Evolutionary conservation across 208 protist genomes (phyloP).

Genomic region (Leishmania tarentolae): DNA sequence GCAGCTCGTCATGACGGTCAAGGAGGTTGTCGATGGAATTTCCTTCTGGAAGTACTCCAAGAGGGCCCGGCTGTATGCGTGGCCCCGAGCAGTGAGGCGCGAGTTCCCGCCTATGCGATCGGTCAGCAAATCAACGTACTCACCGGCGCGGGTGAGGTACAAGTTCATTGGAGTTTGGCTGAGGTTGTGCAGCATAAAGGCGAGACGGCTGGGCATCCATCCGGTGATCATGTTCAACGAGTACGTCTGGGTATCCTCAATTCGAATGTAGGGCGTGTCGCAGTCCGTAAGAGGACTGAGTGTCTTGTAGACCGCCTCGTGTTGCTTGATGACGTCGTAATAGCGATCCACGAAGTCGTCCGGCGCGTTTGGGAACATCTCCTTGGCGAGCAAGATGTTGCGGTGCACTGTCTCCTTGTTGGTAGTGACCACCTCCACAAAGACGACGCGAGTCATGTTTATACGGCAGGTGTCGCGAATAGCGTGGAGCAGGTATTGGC

Average conservation of each 20-base stretch:
- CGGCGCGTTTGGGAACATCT: conserved; percentile 52
- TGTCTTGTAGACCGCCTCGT: conserved; percentile 76
- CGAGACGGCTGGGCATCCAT: conserved; percentile 84
- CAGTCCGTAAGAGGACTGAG: conserved; percentile 68
- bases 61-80: conserved; percentile 72
- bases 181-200: conserved; percentile 91
- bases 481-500: conserved; percentile 63
- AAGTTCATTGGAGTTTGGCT: conserved; percentile 68
- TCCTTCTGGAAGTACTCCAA: conserved; percentile 74
- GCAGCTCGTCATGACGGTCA: conserved; percentile 89
- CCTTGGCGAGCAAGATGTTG: conserved; percentile 69
- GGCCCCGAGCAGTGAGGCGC: conserved; percentile 67
- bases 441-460: conserved; percentile 69
- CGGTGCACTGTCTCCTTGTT: conserved; percentile 44
- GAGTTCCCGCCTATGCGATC: conserved; percentile 88
- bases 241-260: conserved; percentile 72
- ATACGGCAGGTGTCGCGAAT: conserved; percentile 72
- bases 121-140: conserved; percentile 82
- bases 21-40: conserved; percentile 22
- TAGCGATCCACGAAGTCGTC: conserved; percentile 84
- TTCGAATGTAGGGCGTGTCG: conserved; percentile 84
- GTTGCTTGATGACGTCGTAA: conserved; percentile 61
- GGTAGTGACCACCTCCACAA: conserved; percentile 83
- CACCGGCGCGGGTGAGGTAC: conserved; percentile 84
- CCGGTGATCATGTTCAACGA: conserved; percentile 88